Conservation (phyloP, 2,329 filamentous ascomycete genomes). For the Fusarium nematophilum region DNA sequence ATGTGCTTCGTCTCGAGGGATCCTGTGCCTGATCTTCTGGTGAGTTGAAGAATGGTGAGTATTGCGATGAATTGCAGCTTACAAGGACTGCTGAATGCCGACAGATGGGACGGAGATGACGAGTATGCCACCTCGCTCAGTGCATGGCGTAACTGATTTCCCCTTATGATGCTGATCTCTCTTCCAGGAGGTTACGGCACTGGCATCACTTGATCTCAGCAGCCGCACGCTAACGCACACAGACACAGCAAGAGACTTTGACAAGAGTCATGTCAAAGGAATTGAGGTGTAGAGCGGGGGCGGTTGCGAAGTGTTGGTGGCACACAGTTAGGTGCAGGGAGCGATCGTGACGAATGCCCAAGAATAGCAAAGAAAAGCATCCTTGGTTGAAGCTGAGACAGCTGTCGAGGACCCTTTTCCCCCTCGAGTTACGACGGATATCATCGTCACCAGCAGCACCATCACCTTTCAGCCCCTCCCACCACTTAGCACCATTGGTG, state of each 20-base stretch:
- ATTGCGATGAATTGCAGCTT: conserved; percentile 11
- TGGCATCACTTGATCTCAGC: conserved; percentile 41
- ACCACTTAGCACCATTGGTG: conserved; percentile 6
- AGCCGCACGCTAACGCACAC: conserved; percentile 28
- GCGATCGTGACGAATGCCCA: not conserved
- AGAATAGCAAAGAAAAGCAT: conserved; percentile 6
- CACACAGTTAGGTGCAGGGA: conserved; percentile 7
- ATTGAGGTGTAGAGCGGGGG: conserved; percentile 16
- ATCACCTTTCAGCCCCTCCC: conserved; percentile 13
- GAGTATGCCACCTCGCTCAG: conserved; percentile 18
- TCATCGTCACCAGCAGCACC: conserved; percentile 10
- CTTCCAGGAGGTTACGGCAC: conserved; percentile 20
- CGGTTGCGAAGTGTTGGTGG: conserved; percentile 15
- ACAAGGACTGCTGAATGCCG: conserved; percentile 15
- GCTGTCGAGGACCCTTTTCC: too few relatives aligned
- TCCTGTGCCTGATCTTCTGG: not conserved
- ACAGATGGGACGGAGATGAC: conserved; percentile 26
- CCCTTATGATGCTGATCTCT: conserved; percentile 29
- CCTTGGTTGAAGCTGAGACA: conserved; percentile 12
- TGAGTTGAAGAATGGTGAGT: not conserved
- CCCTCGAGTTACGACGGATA: too few relatives aligned
- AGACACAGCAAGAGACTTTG: conserved; percentile 18
- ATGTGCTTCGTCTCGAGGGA: not conserved
- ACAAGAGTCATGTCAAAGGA: conserved; percentile 34
- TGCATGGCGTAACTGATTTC: conserved; percentile 1